Base-by-base conservation (phyloP, 495 filamentous ascomycete species). In the Chaetomium fimeti region DNA sequence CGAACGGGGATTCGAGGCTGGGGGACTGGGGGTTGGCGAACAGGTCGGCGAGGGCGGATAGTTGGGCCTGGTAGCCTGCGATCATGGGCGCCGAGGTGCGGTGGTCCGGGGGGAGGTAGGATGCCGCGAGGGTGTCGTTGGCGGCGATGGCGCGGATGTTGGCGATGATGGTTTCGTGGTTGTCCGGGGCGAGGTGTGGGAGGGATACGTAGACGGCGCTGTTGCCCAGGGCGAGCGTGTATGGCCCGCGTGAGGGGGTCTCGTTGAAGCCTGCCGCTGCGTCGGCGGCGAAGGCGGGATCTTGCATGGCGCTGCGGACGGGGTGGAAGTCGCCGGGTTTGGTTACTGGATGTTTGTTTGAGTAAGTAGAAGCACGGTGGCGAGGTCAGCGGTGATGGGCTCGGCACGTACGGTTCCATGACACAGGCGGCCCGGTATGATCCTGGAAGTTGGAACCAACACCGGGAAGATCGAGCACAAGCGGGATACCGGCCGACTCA, bases 1-100 rank as follows among this genome's bases (percentile, higher is more conserved):
- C 52, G 29, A 75, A 72, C 12, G 77, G 74, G 20, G 71, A 60
- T 45, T 74, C 71, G 48, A 70, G 28, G 43, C 47, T 66, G 5
- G 71, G 66, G 2, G 65, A 36, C 3, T 63, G 13, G 2, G 69
- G 66, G 54, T 71, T 63, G 18, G 28, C 29, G 22, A 67, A 55
- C 2, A 66, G 47, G 27, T 57, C 28, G 24, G 71, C 69, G 5
- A 71, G 51, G 20, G 56, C 49, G 2, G 47, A 13, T 0, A 71
- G 69, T 55, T 74, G 71, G 20, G 32, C 40, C 5, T 60, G 52
- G 64, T 74, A 74, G 40, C 71, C 71, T 2, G 57, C 55, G 8
- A 63, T 40, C 42, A 73, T 61, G 60, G 66, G 36, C 0, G 62
- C 27, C 18, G 61, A 42, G 36, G 56, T 9, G 48, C 38, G 52